Conservation (phyloP, 176 grass and related monocot species). For the Carex cristatella region DNA sequence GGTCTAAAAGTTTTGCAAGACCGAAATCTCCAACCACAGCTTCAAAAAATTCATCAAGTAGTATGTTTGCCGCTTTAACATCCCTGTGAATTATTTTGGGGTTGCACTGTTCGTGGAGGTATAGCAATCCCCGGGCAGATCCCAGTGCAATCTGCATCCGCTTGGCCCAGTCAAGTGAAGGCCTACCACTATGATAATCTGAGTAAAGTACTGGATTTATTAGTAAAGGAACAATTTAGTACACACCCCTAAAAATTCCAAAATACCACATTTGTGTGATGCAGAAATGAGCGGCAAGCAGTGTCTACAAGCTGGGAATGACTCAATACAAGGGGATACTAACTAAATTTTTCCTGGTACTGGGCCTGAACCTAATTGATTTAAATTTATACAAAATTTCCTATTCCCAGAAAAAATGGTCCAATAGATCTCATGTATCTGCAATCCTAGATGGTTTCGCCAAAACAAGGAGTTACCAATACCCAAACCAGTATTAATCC, state of each 20-base stretch:
- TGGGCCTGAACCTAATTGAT: background rate
- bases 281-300: background rate
- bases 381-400: background rate
- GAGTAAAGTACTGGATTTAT: constrained; percentile 18
- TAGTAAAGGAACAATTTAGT: background rate
- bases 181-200: constrained; percentile 64
- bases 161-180: constrained; percentile 85
- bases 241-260: background rate
- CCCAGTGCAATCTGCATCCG: constrained; percentile 76
- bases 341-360: background rate
- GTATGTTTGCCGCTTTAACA: constrained; percentile 94
- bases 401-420: background rate
- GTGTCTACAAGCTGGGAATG: background rate
- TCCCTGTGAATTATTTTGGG: constrained; percentile 98
- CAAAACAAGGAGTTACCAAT: background rate
- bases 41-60: constrained; percentile 86
- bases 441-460: background rate
- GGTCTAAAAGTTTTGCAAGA: constrained; percentile 89
- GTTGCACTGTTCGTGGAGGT: constrained; percentile 94
- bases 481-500: background rate
- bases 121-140: constrained; percentile 80
- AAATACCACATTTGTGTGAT: background rate
- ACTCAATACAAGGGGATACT: constrained; percentile 1
- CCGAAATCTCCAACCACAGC: constrained; percentile 94
- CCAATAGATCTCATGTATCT: background rate